Evolutionary conservation across 495 filamentous ascomycete genomes (phyloP).

Genomic region (Baudoinia panamericana): DNA sequence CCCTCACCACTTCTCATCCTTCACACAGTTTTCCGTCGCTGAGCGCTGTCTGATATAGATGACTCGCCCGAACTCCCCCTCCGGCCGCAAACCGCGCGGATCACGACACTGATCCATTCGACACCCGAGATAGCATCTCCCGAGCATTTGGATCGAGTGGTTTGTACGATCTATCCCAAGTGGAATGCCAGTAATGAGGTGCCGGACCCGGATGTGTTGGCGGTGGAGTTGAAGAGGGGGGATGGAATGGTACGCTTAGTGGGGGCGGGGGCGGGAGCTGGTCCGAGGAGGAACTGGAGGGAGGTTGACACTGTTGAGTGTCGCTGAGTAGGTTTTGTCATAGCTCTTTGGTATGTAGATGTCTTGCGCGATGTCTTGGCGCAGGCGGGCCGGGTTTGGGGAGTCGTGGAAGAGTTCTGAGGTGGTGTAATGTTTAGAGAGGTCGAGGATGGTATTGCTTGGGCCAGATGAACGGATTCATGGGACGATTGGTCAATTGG

Average conservation of each 20-base stretch:
- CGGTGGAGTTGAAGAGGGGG: slow-evolving; percentile 9
- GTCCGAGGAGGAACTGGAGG: slow-evolving; percentile 15
- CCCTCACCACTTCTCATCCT: not conserved
- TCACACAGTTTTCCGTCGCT: not conserved
- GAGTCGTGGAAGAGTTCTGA: too few relatives aligned
- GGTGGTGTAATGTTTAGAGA: too few relatives aligned
- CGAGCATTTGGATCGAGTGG: slow-evolving; percentile 6
- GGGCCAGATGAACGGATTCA: too few relatives aligned
- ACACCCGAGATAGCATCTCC: not conserved
- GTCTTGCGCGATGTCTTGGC: not conserved
- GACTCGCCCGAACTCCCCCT: slow-evolving; percentile 13
- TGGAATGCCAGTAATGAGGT: not conserved
- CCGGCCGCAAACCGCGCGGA: slow-evolving; percentile 12
- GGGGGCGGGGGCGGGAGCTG: slow-evolving; percentile 2
- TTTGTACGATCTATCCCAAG: slow-evolving; percentile 5
- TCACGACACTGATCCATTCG: slow-evolving; percentile 13
- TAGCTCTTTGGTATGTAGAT: not conserved
- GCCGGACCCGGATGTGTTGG: not conserved
- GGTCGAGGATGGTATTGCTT: too few relatives aligned
- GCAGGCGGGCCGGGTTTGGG: not conserved
- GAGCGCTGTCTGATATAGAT: slow-evolving; percentile 5
- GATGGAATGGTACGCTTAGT: slow-evolving; percentile 19
- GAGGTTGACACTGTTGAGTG: slow-evolving; percentile 24
- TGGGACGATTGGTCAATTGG: too few relatives aligned
- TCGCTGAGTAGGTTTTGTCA: slow-evolving; percentile 1